phyloP scores from a whole-genome alignment of 2,329 filamentous ascomycete species.

The Exophiala spinifera region DNA sequence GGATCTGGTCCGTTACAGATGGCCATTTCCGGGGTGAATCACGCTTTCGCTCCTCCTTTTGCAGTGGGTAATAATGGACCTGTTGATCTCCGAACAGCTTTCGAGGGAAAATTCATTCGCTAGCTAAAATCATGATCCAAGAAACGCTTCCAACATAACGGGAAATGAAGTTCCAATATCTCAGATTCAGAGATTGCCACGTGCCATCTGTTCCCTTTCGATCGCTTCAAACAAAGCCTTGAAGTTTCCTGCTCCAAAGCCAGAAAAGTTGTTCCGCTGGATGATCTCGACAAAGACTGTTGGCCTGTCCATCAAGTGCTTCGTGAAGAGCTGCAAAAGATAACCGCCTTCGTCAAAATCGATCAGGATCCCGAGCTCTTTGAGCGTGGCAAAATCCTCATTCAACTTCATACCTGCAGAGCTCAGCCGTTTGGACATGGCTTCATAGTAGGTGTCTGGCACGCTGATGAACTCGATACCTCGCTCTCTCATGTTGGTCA shows the following conservation, averaged over 20 bases:
- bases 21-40: too few species aligned
- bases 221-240: constrained; percentile 94
- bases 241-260: constrained; percentile 94
- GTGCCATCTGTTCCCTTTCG: constrained; percentile 82
- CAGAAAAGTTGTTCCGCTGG: constrained; percentile 83
- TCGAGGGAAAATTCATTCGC: too few species aligned
- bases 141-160: too few species aligned
- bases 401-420: constrained; percentile 59
- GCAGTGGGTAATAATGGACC: too few species aligned
- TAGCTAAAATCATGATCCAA: too few species aligned
- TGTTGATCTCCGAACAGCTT: too few species aligned
- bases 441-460: constrained; percentile 78
- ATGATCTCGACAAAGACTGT: constrained; percentile 98
- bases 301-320: constrained; percentile 88
- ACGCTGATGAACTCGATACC: constrained; percentile 93
- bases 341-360: constrained; percentile 95
- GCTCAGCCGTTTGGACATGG: constrained; percentile 71
- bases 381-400: constrained; percentile 75
- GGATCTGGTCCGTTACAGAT: too few species aligned
- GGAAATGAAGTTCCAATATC: too few species aligned
- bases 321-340: constrained; percentile 71
- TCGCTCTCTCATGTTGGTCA: constrained; percentile 74
- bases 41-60: too few species aligned
- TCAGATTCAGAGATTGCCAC: constrained; percentile 68
- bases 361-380: constrained; percentile 80